Evolutionary conservation across 2,329 filamentous ascomycete genomes (phyloP), one percentile per base, ranked within the genome.

Genomic region (Diaporthe longicolla): DNA sequence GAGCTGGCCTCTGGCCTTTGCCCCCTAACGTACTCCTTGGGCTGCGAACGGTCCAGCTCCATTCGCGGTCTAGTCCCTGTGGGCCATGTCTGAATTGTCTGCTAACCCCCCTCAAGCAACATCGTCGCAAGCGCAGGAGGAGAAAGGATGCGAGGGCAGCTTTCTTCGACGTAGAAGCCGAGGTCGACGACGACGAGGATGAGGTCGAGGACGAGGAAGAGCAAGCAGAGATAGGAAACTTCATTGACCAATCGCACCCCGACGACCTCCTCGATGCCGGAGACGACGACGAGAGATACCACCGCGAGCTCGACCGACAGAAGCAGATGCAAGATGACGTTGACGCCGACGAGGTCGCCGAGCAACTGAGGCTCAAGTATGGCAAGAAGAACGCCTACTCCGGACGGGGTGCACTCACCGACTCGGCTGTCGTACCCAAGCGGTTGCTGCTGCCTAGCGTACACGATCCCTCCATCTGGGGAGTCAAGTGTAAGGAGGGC

Each of bases 81-180:
- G 7, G 63, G 19, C 45, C 29, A 11, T 32, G 24, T 55, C n/a
- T 37, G 71, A 21, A 32, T 7, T 26, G 29, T 17, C 40, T 21
- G 26, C 63, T 43, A 21, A 61, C 26, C 17, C 4, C 45, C 74
- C 45, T 54, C 73, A 91, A 91, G 89, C 86, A 88, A 73, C 89
- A 94, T 80, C 94, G 94, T 73, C 90, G 93, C 79, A 98, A 98
- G 84, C 93, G 95, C 73, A 93, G 92, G 82, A 91, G 91, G 82
- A 59, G 70, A 59, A 81, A 81, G 69, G 91, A 93, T 77, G 89
- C 90, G 77, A 91, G 94, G 76, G 94, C 94, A 79, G 92, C 93
- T 80, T 98, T 98, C 90, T 92, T 99, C 85, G 97, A 99, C 91
- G 94, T 96, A 80, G 97, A 99, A 88, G 97, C 97, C 82, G 97